Base-by-base conservation (phyloP, 202 grass and related monocot genomes). In the Carex arenaria region DNA sequence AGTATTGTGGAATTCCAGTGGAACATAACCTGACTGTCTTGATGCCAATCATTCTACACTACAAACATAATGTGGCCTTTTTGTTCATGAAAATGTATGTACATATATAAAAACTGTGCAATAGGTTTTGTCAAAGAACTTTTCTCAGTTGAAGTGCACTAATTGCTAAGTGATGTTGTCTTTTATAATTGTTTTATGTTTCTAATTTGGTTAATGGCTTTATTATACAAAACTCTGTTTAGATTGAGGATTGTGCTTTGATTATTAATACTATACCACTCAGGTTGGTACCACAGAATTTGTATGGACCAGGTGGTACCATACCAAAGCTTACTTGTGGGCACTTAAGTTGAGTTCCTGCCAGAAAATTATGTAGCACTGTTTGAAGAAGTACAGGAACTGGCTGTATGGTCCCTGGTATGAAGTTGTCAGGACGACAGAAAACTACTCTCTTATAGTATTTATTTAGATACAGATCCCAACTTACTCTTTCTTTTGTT, bases 401-500 rank as follows among this genome's bases (percentile, higher is more conserved):
- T 59, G 31, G 73, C 30, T 38, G 53, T 60, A 36, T 19, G 14
- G 4, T 20, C n/a, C 14, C 28, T 38, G 17, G 8, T 36, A 59
- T 38, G 26, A 59, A 59, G 53, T 77, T 34, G 14, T 36, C 1
- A 36, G 49, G 73, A 59, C 11, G 30, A 60, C 7, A 59, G 53
- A 59, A 57, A 57, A 14, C 49, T 75, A 59, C 53, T 12, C 53
- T 36, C 17, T 6, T 38, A 26, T 38, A 60, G 26, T 60, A 20
- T 60, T 78, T 60, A 36, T 38, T 78, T 30, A 59, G 73, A 30
- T 49, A 78, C 40, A n/a, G 30, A 32, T 60, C 53, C 28, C 30
- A 78, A 78, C 73, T 78, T 38, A 78, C 52, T 11, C 17, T 7
- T 38, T 70, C 42, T 64, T 64, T 80, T 80, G 6, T 49, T 55